Evolutionary conservation across 2,329 filamentous ascomycete species (phyloP), one percentile per base, ranked within the genome.

Genomic region (Nannizziopsis arthrosporioides): DNA sequence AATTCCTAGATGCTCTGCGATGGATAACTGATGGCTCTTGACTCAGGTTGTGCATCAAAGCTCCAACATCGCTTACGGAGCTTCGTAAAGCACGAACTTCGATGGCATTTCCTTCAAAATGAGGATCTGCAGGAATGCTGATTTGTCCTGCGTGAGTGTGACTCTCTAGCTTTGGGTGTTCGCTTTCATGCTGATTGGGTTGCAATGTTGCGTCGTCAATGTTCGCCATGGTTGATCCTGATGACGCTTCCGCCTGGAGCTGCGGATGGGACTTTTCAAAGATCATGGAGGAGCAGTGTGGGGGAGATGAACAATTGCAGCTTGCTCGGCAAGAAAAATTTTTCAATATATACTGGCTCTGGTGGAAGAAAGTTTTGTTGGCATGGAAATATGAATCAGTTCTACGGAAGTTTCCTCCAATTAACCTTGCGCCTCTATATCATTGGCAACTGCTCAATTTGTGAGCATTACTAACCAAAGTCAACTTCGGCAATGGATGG

Each of bases 31-130:
- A 85, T 12, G 81, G 82, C 11, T 75, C 71, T 40, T 81, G 68
- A 58, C 79, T 84, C 59, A 87, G 71, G 59, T 77, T 80, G 73
- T 86, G 82, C 82, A 86, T 85, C 66, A 81, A 82, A 55, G 75
- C 72, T 39, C 75, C 68, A 19, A 77, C 78, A 67, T 87, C 80
- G 30, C 82, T 80, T 54, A 84, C 77, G 47, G 80, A 76, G 47
- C 78, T 83, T 55, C 80, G 70, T 48, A 80, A 76, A 18, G 82
- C 81, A 36, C 82, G 82, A 41, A 87, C 73, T 67, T 86, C 82
- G 58, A 86, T 76, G 38, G 79, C 71, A 47, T 73, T 73, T 51
- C 71, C 66, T 34, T 56, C 57, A 45, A 62, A 67, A 41, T 66
- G 54, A 22, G 55, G 55, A 19, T 71, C 71, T 37, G 65, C 66